Evolutionary conservation across 1,284 basidiomycete species (phyloP), one percentile per base, ranked within the genome.

Genomic region (Cutaneotrichosporon sp.): DNA sequence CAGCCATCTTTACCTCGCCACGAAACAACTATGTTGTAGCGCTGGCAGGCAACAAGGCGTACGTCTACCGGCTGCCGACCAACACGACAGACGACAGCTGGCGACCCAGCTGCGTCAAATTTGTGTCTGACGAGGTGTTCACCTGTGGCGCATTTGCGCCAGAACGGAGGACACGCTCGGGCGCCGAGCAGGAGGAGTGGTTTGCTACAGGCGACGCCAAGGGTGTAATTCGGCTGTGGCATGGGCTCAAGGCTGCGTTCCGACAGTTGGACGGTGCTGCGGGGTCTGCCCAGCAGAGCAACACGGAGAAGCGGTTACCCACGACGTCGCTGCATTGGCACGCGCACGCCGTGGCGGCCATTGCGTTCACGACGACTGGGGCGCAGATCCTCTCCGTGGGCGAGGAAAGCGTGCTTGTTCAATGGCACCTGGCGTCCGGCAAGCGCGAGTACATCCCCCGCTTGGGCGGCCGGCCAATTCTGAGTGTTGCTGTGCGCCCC

Each of bases 291-390:
- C 60, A 43, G 50, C 56, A 42, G 23, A 51, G 38, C 26, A 63
- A 67, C 20, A 60, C 55, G 8, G 67, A 71, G 49, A 68, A 65
- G 52, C 63, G 62, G 30, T 56, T 71, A 35, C 85, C 90, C 57
- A 94, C 91, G 1, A 87, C 89, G 1, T 83, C 85, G 4, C 76
- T 97, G 45, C 94, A 97, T 74, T 99, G 96, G 96, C 96, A 99
- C 69, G 87, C 94, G 0, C 93, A 98, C 70, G 83, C 90, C 5
- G 90, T 98, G n/a, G 84, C 87, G 2, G 87, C 88, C 2, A 75
- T 99, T 22, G 79, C 86, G 0, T 99, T 97, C 73, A 90, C 91
- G 0, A 76, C 85, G 2, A 93, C 93, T 61, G 96, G 96, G 13
- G 87, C 90, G 3, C 93, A 97, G 69, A 77, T 99, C 18, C 76